Conservation (phyloP, 1,284 basidiomycete genomes). For the Porodaedalea pini region DNA sequence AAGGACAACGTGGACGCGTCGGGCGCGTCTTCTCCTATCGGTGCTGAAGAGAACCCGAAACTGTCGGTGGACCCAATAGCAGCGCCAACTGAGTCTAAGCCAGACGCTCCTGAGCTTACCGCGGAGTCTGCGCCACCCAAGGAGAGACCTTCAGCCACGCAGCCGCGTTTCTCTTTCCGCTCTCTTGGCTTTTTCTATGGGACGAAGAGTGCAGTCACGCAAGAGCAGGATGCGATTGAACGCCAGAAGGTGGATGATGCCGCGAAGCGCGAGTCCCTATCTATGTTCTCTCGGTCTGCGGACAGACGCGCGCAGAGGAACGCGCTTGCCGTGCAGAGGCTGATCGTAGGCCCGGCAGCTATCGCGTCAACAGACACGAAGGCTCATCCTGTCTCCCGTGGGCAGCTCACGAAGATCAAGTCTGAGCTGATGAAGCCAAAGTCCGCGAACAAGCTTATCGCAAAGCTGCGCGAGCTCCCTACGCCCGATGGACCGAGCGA, state of each 20-base stretch:
- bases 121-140: neutral
- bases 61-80: neutral
- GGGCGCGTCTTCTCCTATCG: conserved; percentile 7
- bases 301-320: conserved; percentile 62
- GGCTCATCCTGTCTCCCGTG: conserved; percentile 40
- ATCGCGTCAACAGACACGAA: conserved; percentile 32
- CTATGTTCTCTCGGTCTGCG: conserved; percentile 33
- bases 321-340: conserved; percentile 56
- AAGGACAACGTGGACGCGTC: conserved; percentile 8
- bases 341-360: conserved; percentile 59
- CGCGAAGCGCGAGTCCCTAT: conserved; percentile 33
- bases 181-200: conserved; percentile 35
- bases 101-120: neutral
- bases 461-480: conserved; percentile 56
- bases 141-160: neutral
- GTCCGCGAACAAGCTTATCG: conserved; percentile 65
- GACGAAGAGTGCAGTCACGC: conserved; percentile 36
- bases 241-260: conserved; percentile 32
- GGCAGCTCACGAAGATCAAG: conserved; percentile 65
- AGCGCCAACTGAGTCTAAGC: neutral
- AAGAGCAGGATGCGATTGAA: conserved; percentile 41
- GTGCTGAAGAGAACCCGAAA: neutral
- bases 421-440: conserved; percentile 62
- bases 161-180: conserved; percentile 34
- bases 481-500: conserved; percentile 30